Evolutionary conservation across 2,329 filamentous ascomycete species (phyloP).

Genomic region (Aulographum hederae): DNA sequence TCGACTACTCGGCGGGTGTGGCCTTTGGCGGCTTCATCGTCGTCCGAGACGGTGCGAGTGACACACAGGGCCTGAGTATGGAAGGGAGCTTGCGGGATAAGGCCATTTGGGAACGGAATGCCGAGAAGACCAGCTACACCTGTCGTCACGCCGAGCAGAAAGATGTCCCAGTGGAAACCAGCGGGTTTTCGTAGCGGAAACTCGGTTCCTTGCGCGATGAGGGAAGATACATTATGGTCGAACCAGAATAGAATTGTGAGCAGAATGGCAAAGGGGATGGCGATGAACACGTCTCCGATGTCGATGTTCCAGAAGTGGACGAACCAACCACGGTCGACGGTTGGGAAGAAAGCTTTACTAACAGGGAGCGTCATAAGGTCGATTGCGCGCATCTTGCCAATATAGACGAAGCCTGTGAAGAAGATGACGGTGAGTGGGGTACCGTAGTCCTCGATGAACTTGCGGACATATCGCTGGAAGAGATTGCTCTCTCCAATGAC

Average conservation of each 20-base stretch:
- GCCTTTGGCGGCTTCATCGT: conserved; percentile 22
- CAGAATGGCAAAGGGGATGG: conserved; percentile 70
- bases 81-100: conserved; percentile 41
- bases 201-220: conserved; percentile 36
- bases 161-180: conserved; percentile 44
- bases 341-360: conserved; percentile 62
- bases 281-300: conserved; percentile 58
- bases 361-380: conserved; percentile 56
- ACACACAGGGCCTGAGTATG: conserved; percentile 35
- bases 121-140: conserved; percentile 37
- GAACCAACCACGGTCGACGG: conserved; percentile 54
- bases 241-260: conserved; percentile 79
- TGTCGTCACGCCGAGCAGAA: conserved; percentile 36
- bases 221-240: conserved; percentile 54
- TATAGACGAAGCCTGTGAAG: conserved; percentile 77
- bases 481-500: conserved; percentile 51
- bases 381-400: conserved; percentile 62
- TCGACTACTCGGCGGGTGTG: conserved; percentile 22
- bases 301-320: conserved; percentile 65
- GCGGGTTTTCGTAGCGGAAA: conserved; percentile 39
- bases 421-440: conserved; percentile 52
- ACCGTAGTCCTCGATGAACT: conserved; percentile 80
- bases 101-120: conserved; percentile 37
- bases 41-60: conserved; percentile 19
- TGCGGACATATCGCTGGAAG: conserved; percentile 56